Conservation (phyloP, 2,329 filamentous ascomycete species). For the Huntiella bhutanensis region DNA sequence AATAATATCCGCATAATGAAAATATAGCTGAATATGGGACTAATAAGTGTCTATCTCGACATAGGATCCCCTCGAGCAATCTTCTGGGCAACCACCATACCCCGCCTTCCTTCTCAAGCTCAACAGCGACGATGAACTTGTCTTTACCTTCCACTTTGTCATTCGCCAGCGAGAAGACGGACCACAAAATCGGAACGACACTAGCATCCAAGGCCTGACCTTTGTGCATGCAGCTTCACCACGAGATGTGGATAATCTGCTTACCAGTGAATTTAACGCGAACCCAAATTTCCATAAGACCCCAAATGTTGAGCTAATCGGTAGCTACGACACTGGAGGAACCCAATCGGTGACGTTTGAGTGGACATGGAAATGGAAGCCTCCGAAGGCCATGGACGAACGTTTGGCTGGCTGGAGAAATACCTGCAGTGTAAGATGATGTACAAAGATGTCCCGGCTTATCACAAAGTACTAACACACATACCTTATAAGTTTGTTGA, state of each 20-base stretch:
- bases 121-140: slow-evolving; percentile 76
- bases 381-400: slow-evolving; percentile 66
- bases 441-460: neutral
- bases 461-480: neutral
- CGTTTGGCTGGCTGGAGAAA: slow-evolving; percentile 86
- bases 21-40: neutral
- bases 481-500: slow-evolving; percentile 55
- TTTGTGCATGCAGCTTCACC: slow-evolving; percentile 76
- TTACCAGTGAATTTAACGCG: slow-evolving; percentile 89
- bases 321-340: slow-evolving; percentile 74
- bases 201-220: slow-evolving; percentile 70
- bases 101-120: slow-evolving; percentile 61
- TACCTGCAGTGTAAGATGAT: slow-evolving; percentile 56
- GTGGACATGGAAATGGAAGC: slow-evolving; percentile 95
- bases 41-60: slow-evolving; percentile 11
- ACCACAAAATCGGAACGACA: slow-evolving; percentile 38
- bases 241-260: slow-evolving; percentile 78
- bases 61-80: slow-evolving; percentile 1
- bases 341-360: slow-evolving; percentile 70
- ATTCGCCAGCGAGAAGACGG: slow-evolving; percentile 40
- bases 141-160: slow-evolving; percentile 83
- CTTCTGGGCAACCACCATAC: slow-evolving; percentile 7
- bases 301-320: slow-evolving; percentile 85
- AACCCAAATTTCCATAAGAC: slow-evolving; percentile 97
- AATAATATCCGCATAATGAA: too few relatives aligned